Conservation (phyloP, 2,329 filamentous ascomycete genomes). For the Alternaria ventricosa region DNA sequence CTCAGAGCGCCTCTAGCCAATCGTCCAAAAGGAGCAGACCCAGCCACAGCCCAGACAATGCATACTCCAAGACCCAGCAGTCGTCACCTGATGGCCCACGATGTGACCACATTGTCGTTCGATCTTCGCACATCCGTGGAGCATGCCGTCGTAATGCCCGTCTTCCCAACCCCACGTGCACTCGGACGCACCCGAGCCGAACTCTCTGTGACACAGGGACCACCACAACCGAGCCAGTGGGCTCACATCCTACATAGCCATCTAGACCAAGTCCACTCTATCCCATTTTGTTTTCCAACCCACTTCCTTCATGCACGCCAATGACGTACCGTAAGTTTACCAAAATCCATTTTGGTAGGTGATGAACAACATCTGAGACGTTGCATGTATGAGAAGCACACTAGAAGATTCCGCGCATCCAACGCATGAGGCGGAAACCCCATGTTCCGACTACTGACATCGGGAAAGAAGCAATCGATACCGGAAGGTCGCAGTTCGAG, state of each 20-base stretch:
- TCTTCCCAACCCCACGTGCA: constrained; percentile 17
- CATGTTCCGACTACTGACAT: constrained; percentile 37
- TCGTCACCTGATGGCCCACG: neutral
- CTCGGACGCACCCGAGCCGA: constrained; percentile 29
- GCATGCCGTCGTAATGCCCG: constrained; percentile 13
- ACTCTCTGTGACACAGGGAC: constrained; percentile 28
- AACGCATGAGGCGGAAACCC: constrained; percentile 42
- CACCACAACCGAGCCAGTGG: constrained; percentile 14
- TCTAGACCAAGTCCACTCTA: constrained; percentile 5
- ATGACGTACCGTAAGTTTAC: constrained; percentile 29
- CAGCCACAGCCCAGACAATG: constrained; percentile 14
- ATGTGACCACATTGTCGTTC: neutral
- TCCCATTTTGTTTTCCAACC: constrained; percentile 19
- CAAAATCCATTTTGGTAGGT: constrained; percentile 7
- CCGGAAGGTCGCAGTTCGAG: constrained; percentile 31
- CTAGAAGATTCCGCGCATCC: constrained; percentile 39
- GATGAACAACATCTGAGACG: constrained; percentile 33
- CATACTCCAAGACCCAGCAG: neutral
- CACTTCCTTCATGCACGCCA: constrained; percentile 13
- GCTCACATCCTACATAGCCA: constrained; percentile 12
- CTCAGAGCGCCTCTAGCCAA: constrained; percentile 29
- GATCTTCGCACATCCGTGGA: neutral
- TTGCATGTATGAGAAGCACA: constrained; percentile 32
- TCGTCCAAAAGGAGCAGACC: constrained; percentile 25
- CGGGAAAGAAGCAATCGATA: constrained; percentile 30